phyloP scores from a whole-genome alignment of 495 filamentous ascomycete species.

The Haplographium delicatum region DNA sequence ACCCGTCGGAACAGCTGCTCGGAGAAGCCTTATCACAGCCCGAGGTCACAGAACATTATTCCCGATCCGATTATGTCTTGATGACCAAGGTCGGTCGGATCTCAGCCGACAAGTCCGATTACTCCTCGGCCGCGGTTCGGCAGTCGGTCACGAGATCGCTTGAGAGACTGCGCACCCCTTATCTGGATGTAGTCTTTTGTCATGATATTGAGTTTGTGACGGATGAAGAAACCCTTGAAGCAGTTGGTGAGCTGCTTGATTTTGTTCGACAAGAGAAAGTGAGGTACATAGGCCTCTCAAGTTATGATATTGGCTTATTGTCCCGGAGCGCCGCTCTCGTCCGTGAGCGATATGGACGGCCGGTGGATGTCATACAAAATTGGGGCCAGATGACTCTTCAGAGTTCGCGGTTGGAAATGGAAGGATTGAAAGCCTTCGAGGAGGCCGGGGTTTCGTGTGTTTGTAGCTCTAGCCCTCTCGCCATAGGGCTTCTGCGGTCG shows the following conservation, averaged over 20 bases:
- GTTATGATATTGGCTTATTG: constrained; percentile 81
- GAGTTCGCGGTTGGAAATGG: constrained; percentile 58
- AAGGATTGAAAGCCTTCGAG: constrained; percentile 46
- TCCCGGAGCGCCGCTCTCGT: too few relatives aligned
- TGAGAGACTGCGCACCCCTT: constrained; percentile 50
- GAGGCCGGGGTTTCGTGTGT: constrained; percentile 74
- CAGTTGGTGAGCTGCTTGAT: constrained; percentile 64
- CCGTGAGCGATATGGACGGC: too few relatives aligned
- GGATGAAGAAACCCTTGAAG: constrained; percentile 48
- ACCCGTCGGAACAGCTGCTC: constrained; percentile 79
- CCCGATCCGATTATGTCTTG: constrained; percentile 27
- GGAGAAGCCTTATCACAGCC: constrained; percentile 68
- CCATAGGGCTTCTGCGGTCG: constrained; percentile 78
- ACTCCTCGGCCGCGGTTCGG: constrained; percentile 53
- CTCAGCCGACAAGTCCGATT: constrained; percentile 53
- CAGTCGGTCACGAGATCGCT: constrained; percentile 53
- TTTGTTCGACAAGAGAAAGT: constrained; percentile 66
- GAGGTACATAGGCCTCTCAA: constrained; percentile 82
- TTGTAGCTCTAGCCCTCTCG: constrained; percentile 76
- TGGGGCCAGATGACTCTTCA: constrained; percentile 89
- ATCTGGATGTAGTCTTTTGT: constrained; percentile 66
- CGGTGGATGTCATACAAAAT: constrained; percentile 78
- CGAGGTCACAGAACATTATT: constrained; percentile 18
- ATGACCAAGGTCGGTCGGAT: constrained; percentile 65
- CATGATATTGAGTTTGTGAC: constrained; percentile 69